Evolutionary conservation across 2,329 filamentous ascomycete genomes (phyloP), one percentile per base, ranked within the genome.

Genomic region (Sclerotinia glacialis): DNA sequence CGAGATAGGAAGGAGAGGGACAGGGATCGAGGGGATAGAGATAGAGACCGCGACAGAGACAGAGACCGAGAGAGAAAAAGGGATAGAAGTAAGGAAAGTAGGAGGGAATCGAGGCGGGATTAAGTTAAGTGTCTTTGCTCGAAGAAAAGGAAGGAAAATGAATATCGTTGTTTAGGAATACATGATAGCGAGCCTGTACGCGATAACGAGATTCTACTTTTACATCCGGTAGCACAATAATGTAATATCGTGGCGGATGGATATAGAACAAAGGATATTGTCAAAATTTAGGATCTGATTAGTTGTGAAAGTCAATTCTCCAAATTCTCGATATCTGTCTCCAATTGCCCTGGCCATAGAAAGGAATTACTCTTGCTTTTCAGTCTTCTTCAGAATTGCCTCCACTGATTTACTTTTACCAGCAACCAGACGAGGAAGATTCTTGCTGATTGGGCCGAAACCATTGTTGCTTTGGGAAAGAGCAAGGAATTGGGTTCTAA

Each of bases 21-120:
- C 12, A n/a, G 42, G 18, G 56, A 60, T 60, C 21, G 56, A 9
- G 26, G 42, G 26, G 56, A 46, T n/a, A 59, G 21, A 21, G 58
- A 68, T 62, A 58, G 69, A 23, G 70, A 71, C 59, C 56, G 70
- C 34, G 70, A 71, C 44, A 68, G 69, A 46, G 69, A 72, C 31
- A 71, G 69, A 31, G 69, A 70, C 34, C 68, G 69, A 42, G 70
- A 72, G 34, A 70, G 65, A 21, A 70, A 71, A 28, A 69, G 70
- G 46, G 70, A 74, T 8, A 68, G 72, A 26, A 71, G 69, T 50
- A 56, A 70, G 14, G 70, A 68, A 14, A 70, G 67, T n/a, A 67
- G 67, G 23, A 70, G 71, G n/a, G 71, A 73, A 18, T 68, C 68
- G 21, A 69, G 65, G 55, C 65, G 69, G 54, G 67, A 67, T 31